Evolutionary conservation across 352 stramenopile genomes (phyloP).

Genomic region (Globisporangium nunn): DNA sequence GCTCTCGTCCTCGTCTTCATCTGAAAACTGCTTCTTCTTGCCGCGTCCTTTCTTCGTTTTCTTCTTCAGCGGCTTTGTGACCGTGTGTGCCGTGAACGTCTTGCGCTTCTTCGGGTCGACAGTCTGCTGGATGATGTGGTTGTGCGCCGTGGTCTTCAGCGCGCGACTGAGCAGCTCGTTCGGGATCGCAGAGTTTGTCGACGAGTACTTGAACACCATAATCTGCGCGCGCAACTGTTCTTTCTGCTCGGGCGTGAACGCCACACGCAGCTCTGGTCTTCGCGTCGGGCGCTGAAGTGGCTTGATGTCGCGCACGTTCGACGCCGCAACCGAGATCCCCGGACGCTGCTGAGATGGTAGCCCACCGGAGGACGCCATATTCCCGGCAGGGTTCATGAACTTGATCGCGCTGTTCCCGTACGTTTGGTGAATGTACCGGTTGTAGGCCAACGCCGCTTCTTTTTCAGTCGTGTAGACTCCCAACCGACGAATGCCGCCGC

Average conservation of each 20-base stretch:
- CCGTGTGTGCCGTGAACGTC: constrained; percentile 48
- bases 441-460: constrained; percentile 80
- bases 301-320: constrained; percentile 50
- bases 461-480: constrained; percentile 65
- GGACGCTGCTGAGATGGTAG: constrained; percentile 9
- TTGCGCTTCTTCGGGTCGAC: constrained; percentile 70
- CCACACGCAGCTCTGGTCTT: constrained; percentile 41
- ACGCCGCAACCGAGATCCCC: constrained; percentile 42
- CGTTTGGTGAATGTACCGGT: constrained; percentile 80
- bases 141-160: constrained; percentile 55
- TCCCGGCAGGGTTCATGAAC: constrained; percentile 82
- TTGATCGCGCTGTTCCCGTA: constrained; percentile 74
- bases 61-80: constrained; percentile 60
- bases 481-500: constrained; percentile 68
- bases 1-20: constrained; percentile 78
- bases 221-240: constrained; percentile 86
- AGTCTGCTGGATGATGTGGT: constrained; percentile 40
- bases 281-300: constrained; percentile 32
- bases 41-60: constrained; percentile 51
- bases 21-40: constrained; percentile 62
- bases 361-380: constrained; percentile 5
- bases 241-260: constrained; percentile 79
- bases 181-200: constrained; percentile 66
- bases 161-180: constrained; percentile 67
- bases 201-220: constrained; percentile 89